A percentile compares a stretch with the other conserved stretches of the same genome.
These are phyloP conservation scores for Monilinia fructigena DNA, from an alignment of 2,329 filamentous ascomycete genomes.

Conservation along the genomic window DNA sequence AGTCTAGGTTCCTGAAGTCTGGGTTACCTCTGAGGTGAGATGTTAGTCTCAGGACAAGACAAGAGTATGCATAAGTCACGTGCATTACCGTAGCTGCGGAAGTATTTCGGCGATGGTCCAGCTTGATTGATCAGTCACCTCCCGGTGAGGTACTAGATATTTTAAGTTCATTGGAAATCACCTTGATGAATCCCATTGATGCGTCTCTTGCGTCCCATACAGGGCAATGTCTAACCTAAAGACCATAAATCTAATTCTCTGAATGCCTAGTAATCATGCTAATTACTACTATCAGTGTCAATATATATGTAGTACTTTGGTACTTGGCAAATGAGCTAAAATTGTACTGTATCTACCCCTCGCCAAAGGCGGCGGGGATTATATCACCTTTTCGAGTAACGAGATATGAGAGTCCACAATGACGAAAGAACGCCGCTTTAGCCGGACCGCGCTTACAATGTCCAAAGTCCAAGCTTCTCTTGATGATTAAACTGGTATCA, in stretches of 20 bases:
- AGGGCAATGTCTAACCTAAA: neutral
- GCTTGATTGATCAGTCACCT: too few relatives aligned
- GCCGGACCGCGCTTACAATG: conserved; percentile 1
- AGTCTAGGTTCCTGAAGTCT: neutral
- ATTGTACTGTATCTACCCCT: neutral
- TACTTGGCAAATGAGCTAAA: neutral
- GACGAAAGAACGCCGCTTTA: conserved; percentile 24
- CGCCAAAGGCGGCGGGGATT: conserved; percentile 17
- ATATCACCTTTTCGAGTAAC: neutral
- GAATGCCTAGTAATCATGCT: too few relatives aligned
- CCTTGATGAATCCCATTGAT: neutral
- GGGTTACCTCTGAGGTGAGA: neutral
- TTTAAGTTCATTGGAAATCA: too few relatives aligned
- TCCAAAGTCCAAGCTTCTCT: conserved; percentile 29
- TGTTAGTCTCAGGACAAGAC: neutral
- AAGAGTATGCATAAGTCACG: neutral
- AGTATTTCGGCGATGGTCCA: neutral
- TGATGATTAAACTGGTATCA: conserved; percentile 24
- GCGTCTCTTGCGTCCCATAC: neutral
- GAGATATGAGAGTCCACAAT: conserved; percentile 9
- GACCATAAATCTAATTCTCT: too few relatives aligned
- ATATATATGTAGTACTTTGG: neutral
- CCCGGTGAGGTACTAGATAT: too few relatives aligned
- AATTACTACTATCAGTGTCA: too few relatives aligned
- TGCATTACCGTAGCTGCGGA: neutral